These are phyloP conservation scores for Aspergillus pseudotamarii DNA, from an alignment of 2,329 filamentous ascomycete genomes.

Conservation along the genomic window DNA sequence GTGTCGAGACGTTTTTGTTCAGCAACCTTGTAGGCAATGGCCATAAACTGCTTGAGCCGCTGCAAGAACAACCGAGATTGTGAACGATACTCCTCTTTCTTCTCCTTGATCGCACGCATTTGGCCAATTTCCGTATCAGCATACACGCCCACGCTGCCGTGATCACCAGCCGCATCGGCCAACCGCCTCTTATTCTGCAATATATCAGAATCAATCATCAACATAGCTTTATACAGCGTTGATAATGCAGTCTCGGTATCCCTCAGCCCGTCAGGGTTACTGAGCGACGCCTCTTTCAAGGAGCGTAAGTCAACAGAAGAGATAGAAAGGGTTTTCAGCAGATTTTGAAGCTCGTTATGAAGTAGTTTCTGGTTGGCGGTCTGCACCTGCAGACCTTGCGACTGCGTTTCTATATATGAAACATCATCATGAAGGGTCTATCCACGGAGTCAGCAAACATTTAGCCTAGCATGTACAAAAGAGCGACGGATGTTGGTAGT, in stretches of 20 bases:
- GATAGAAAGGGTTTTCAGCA: conserved; percentile 91
- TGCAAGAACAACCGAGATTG: conserved; percentile 78
- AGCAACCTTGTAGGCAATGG: conserved; percentile 75
- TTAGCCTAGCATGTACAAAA: not conserved
- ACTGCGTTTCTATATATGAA: conserved; percentile 94
- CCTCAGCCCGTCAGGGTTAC: conserved; percentile 69
- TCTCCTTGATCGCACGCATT: conserved; percentile 93
- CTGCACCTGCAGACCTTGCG: conserved; percentile 94
- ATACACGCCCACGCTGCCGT: conserved; percentile 57
- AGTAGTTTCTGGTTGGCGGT: conserved; percentile 95
- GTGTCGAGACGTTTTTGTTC: conserved; percentile 70
- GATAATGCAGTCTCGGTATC: conserved; percentile 78
- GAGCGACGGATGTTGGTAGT: not conserved
- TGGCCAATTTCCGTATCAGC: conserved; percentile 74
- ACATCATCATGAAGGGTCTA: conserved; percentile 95
- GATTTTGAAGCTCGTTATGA: conserved; percentile 81
- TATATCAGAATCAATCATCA: conserved; percentile 85
- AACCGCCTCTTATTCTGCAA: conserved; percentile 57
- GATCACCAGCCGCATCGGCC: conserved; percentile 44
- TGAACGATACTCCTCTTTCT: conserved; percentile 82
- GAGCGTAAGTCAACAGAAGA: conserved; percentile 74
- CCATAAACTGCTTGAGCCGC: conserved; percentile 79
- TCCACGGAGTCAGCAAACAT: conserved; percentile 1
- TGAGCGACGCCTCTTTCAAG: conserved; percentile 72
- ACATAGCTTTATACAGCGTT: conserved; percentile 86